Evolutionary conservation across 2,329 filamentous ascomycete genomes (phyloP).

Genomic region (Fusarium subglutinans): DNA sequence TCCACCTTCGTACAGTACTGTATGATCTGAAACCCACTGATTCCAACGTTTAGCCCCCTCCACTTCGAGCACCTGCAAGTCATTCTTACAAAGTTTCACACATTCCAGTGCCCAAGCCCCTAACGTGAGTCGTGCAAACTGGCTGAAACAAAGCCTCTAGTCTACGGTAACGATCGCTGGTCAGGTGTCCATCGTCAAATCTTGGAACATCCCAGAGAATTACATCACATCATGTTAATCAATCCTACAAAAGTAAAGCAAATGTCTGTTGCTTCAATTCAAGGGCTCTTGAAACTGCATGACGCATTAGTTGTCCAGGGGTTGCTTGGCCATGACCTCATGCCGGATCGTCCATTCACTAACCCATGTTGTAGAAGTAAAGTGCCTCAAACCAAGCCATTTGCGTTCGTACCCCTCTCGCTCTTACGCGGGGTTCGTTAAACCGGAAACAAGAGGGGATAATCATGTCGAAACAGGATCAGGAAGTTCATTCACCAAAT

Average conservation of each 20-base stretch:
- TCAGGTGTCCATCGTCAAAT: background rate
- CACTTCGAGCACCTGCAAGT: constrained; percentile 13
- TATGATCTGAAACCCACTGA: constrained; percentile 20
- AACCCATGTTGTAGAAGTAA: constrained; percentile 17
- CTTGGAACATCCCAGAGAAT: background rate
- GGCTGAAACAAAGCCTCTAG: constrained; percentile 22
- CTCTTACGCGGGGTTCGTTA: constrained; percentile 10
- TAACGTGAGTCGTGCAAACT: constrained; percentile 4
- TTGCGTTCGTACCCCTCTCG: constrained; percentile 18
- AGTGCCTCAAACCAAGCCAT: constrained; percentile 29
- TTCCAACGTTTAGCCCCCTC: constrained; percentile 16
- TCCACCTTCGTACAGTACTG: background rate
- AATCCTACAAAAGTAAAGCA: background rate
- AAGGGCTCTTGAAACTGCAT: constrained; percentile 29
- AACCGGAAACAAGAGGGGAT: constrained; percentile 14
- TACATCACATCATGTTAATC: constrained; percentile 11
- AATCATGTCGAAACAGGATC: background rate
- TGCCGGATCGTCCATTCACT: constrained; percentile 27
- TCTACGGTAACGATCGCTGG: background rate
- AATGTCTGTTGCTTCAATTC: background rate
- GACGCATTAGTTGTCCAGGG: constrained; percentile 37
- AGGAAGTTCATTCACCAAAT: background rate
- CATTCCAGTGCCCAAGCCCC: constrained; percentile 14
- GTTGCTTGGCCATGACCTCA: constrained; percentile 39
- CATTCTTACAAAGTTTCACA: constrained; percentile 24